Base-by-base conservation (phyloP, 1,139 yeast genomes). In the Tardiomyces digboiensis region DNA sequence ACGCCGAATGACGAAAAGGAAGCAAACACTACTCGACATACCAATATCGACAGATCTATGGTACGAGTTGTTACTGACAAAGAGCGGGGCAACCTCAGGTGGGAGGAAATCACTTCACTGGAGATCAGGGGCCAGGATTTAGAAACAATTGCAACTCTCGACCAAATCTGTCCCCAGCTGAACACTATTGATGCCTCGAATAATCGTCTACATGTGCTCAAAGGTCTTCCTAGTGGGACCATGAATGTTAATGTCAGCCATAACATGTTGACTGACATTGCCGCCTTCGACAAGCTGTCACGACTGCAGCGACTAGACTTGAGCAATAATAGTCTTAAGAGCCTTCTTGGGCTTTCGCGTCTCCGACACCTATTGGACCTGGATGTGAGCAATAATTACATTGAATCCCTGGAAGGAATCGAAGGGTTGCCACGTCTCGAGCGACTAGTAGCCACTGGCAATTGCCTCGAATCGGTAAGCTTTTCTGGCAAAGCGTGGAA, bases 91-190 rank as follows among this genome's bases (percentile, higher is more conserved):
- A 26, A 26, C 33, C 33, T 26, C 33, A 26, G 14, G 5, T 68
- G 73, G 72, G 68, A 65, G 42, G 50, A 54, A 16, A 48, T 68
- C 20, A 54, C 53, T 1, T 43, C 44, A 3, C 46, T 68, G 21
- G 60, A 66, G 29, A 40, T 68, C 12, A 56, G 61, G 3, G 52
- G 55, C 12, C 53, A 57, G 37, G 51, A 50, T 1, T 45, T 69
- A 10, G 52, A 56, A 23, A 59, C 66, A 2, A 51, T 68, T 14
- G 54, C 58, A 18, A 54, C 62, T 19, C 55, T 70, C 19, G 57
- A 58, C 5, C 62, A 64, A 29, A 57, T 65, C 44, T 56, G 70
- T 40, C 73, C 73, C 8, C 50, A 52, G 8, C 49, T 69, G 26
- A 52, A 46, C 19, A 49, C 51, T 1, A 50, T 70, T 7, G 56